Conservation (phyloP, 495 filamentous ascomycete genomes). For the Aspergillus carlsbadensis region DNA sequence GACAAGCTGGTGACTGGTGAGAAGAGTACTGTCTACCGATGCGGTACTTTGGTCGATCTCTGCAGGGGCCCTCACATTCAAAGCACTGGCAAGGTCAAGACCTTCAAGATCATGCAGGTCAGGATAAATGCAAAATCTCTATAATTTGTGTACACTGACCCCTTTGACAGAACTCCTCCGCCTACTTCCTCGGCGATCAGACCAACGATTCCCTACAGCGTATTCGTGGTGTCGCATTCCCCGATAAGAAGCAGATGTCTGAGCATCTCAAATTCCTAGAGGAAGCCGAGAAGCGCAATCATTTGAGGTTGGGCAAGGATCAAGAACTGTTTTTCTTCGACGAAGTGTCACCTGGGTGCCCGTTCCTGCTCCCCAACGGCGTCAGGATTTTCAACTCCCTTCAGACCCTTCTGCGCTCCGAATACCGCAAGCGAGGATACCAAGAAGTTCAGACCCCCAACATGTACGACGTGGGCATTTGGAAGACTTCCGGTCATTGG, state of each 20-base stretch:
- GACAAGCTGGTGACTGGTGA: conserved; percentile 90
- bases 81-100: conserved; percentile 87
- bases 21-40: conserved; percentile 89
- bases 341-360: conserved; percentile 85
- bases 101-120: conserved; percentile 87
- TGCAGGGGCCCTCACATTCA: conserved; percentile 85
- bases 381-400: conserved; percentile 89
- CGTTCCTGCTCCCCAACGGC: conserved; percentile 91
- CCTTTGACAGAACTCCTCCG: conserved; percentile 76
- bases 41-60: conserved; percentile 76
- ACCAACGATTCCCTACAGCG: conserved; percentile 91
- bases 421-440: conserved; percentile 94
- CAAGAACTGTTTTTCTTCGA: conserved; percentile 98
- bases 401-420: conserved; percentile 70
- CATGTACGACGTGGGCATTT: conserved; percentile 87
- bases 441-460: conserved; percentile 95
- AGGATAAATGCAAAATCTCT: not conserved
- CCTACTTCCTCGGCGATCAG: conserved; percentile 93
- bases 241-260: conserved; percentile 89
- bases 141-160: conserved; percentile 9
- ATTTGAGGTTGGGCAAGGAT: conserved; percentile 84
- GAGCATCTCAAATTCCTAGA: conserved; percentile 92
- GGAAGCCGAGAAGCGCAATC: conserved; percentile 94
- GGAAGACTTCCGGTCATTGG: conserved; percentile 95
- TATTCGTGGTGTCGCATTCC: conserved; percentile 95